Conservation (phyloP, 768 basidiomycete genomes). For the Trametes cinnabarina region DNA sequence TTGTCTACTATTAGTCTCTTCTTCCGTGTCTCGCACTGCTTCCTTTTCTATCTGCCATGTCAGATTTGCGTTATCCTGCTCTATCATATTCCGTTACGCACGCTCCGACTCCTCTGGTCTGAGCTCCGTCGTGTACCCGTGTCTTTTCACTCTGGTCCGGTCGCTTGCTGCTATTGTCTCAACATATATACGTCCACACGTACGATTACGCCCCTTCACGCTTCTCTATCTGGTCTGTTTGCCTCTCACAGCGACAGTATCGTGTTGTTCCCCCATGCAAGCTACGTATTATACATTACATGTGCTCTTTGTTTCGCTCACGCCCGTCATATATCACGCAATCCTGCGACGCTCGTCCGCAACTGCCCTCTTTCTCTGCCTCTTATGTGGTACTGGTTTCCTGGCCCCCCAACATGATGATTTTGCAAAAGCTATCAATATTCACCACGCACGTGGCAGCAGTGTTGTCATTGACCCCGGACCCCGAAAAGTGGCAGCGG, state of each 20-base stretch:
- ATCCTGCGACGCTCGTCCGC: not conserved
- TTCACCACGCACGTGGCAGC: too few species aligned
- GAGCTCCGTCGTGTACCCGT: not conserved
- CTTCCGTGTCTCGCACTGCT: constrained; percentile 7
- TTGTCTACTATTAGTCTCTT: constrained; percentile 55
- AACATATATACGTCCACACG: not conserved
- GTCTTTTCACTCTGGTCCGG: not conserved
- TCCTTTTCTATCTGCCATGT: constrained; percentile 4
- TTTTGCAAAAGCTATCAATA: too few species aligned
- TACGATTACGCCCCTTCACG: not conserved
- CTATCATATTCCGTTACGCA: constrained; percentile 27
- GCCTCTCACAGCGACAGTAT: constrained; percentile 7
- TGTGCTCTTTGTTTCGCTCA: constrained; percentile 8
- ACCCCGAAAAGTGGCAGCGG: too few species aligned
- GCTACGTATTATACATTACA: constrained; percentile 11
- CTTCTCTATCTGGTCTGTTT: not conserved
- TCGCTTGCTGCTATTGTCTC: not conserved
- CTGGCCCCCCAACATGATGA: too few species aligned
- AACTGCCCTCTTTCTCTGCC: not conserved
- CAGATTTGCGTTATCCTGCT: constrained; percentile 10
- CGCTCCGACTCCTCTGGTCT: constrained; percentile 9
- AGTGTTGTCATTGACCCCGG: too few species aligned
- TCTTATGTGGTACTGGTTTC: too few species aligned
- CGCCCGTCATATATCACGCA: not conserved
- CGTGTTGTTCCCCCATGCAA: constrained; percentile 10